Evolutionary conservation across 176 grass and related monocot species (phyloP), one percentile per base, ranked within the genome.

Genomic region (Musa schizocarpa): DNA sequence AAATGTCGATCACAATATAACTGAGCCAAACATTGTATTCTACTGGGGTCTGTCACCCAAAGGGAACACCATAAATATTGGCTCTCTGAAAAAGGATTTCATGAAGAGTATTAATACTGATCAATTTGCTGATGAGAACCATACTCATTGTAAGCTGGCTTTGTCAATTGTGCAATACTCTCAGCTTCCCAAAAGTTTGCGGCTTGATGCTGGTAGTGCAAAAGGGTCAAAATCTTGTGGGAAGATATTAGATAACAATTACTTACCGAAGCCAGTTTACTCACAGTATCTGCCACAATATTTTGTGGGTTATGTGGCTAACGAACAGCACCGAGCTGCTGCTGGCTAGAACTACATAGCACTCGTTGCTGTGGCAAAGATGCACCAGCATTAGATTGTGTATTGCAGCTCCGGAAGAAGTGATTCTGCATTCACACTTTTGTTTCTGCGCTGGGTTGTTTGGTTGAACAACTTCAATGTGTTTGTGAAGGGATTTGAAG

Each of bases 31-130:
- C 77, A 79, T 71, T 50, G 77, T 87, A 65, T 92, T 87, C 77
- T 85, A 87, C 70, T 89, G 90, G 90, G 90, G 90, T 56, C 81
- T 92, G 58, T 63, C 79, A 17, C 73, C 63, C 69, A 77, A 73
- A 43, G 59, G 57, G 52, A 57, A 43, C 58, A 78, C 71, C 59
- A 82, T 92, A 19, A 68, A 78, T 73, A 82, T 74, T 58, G 3
- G 53, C 68, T 80, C 73, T 72, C 68, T 89, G 64, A 84, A 87
- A 84, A 53, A 85, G 54, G 82, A 92, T 26, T 92, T 92, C 76
- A 89, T 85, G 90, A 89, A 73, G 74, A 85, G 63, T 82, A 25
- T 89, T 52, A 80, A 66, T 23, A 89, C 80, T 59, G 78, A 76
- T 62, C 78, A 80, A 71, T 92, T 88, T 70, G 81, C 79, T 64